phyloP scores from a whole-genome alignment of 108 stramenopile species.

The Nitzschia sp. region DNA sequence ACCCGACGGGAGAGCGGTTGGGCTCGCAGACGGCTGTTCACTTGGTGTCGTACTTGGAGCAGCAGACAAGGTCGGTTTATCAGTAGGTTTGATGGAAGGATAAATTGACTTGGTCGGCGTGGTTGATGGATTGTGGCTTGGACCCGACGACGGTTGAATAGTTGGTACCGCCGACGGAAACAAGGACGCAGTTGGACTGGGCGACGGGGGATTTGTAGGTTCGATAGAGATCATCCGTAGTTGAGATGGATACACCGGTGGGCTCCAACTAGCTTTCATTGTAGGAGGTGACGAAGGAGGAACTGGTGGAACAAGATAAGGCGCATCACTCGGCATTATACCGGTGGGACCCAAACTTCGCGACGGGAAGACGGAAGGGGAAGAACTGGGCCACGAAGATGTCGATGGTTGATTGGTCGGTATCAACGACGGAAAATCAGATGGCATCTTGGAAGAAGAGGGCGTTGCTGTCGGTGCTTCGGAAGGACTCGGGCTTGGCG shows the following conservation, averaged over 20 bases:
- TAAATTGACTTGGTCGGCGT: not conserved
- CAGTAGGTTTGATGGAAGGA: not conserved
- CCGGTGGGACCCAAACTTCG: too few relatives aligned
- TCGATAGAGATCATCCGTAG: too few relatives aligned
- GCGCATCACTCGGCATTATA: too few relatives aligned
- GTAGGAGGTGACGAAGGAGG: too few relatives aligned
- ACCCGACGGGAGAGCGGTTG: not conserved
- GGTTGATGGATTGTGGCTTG: constrained; percentile 10
- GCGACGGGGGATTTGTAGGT: not conserved
- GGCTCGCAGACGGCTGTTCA: not conserved
- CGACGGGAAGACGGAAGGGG: too few relatives aligned
- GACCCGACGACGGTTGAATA: not conserved
- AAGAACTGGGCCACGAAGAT: too few relatives aligned
- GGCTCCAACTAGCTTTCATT: too few relatives aligned
- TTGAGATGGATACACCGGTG: too few relatives aligned
- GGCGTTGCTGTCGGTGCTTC: not conserved
- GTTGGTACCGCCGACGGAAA: not conserved
- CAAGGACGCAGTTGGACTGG: not conserved
- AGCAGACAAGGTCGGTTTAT: not conserved
- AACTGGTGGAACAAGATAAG: too few relatives aligned
- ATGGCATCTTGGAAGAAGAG: too few relatives aligned
- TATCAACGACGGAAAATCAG: too few relatives aligned
- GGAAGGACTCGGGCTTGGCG: not conserved
- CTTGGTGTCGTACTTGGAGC: constrained; percentile 12
- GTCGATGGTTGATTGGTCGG: too few relatives aligned